Evolutionary conservation across 148 eudicot species (phyloP), one percentile per base, ranked within the genome.

Genomic region (Fagopyrum esculentum): DNA sequence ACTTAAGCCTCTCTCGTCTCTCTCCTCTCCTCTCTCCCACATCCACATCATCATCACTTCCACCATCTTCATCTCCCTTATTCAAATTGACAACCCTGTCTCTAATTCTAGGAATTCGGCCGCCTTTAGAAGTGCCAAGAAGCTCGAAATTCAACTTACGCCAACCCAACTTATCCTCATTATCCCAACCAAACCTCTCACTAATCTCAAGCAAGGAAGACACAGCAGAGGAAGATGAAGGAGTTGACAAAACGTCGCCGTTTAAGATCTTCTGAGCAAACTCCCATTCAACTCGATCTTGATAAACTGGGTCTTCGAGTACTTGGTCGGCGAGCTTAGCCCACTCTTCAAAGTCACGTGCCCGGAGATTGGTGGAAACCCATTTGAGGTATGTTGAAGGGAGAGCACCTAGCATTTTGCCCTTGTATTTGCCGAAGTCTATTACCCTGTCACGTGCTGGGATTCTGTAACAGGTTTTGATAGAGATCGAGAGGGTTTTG

Each of bases 241-340:
- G 29, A 5, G 72, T 44, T 17, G 30, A 16, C 17, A 48, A 44
- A 4, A 48, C 74, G 75, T 89, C 81, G 8, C 94, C 94, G 45
- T 74, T 82, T 9, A 91, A 80, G 17, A 83, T 56, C 29, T 75
- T 84, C 72, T 93, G 84, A 0, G 90, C 98, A 16, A 71, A 79
- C 79, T 93, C 97, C 98, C 98, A 93, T 82, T 93, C 98, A 9
- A 88, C 72, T 3, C 98, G 82, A 78, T 93, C 98, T 2, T 76
- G 81, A 75, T 93, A 93, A n/a, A 89, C 82, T 3, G 92, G 89
- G 86, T 91, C 97, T 10, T 66, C 22, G 44, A 93, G 91, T 43
- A 93, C 97, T 29, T 87, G 74, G 66, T 89, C 94, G 22, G 94
- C 94, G 0, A 86, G 82, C 26, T 69, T 75, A 9, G 90, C 93